Evolutionary conservation across 1,284 basidiomycete species (phyloP), one percentile per base, ranked within the genome.

Genomic region (Sparassis latifolia): DNA sequence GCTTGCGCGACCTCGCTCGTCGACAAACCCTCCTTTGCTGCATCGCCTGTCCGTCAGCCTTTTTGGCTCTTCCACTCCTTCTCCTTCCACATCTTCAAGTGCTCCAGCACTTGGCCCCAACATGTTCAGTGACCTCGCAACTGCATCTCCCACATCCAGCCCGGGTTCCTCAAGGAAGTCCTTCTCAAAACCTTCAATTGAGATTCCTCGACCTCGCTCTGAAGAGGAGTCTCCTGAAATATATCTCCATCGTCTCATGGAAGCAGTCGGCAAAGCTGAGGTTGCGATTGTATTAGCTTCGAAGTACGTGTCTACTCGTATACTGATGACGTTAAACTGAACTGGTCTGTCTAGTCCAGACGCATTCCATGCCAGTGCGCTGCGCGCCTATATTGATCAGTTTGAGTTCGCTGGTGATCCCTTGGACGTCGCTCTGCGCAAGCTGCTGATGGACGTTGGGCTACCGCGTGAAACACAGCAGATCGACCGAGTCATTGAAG

Each of bases 381-480:
- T 99, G 48, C 74, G 75, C 48, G 61, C 75, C 4, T 95, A 90
- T 66, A 81, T 99, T 61, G 72, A 72, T 43, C 78, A 79, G 41
- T 98, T 98, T 66, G 79, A 88, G 59, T 97, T 98, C 64, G 69
- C 71, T 10, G 76, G 80, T 45, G 86, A 91, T 59, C 88, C 97
- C 9, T 76, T 99, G 42, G 97, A 99, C 64, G 84, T 99, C 40
- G 92, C 97, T 4, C 70, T 99, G 44, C 87, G 97, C 33, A 86
- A 86, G 61, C 68, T 99, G 50, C 77, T 99, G 37, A 93, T 98
- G 89, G 84, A 93, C 59, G 82, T 97, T 44, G 84, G 88, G 47
- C 77, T 99, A 45, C 96, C 96, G 3, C 80, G 86, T 54, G 96
- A 99, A 73, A 98, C 96, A 0, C 97, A 99, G 66, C 96, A 99